Base-by-base conservation (phyloP, 23 red algal genomes). In the Gracilaria domingensis region DNA sequence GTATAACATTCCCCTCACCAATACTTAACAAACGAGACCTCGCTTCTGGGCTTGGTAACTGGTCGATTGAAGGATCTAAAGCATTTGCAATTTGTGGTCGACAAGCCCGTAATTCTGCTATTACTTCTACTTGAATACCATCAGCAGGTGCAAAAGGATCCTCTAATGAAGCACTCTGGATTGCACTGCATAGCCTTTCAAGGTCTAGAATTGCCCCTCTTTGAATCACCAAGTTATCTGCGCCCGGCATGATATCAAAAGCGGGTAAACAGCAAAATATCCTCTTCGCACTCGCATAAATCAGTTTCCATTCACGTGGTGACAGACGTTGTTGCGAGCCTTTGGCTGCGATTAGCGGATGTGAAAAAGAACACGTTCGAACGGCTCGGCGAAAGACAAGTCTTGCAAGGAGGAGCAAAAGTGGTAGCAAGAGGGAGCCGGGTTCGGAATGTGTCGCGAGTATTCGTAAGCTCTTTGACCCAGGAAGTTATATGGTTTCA, bases 41-140 rank as follows among this genome's bases (percentile, higher is more conserved):
- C 8, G 76, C 87, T 81, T 80, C 76, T 42, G 87, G 72, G 53
- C 50, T 90, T 61, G 87, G 87, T 39, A 74, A 75, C 58, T 71
- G 47, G 36, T 90, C 87, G 58, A 74, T 56, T 11, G 53, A 53
- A 34, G 75, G 87, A 67, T 80, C 71, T 12, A 90, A 39, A 16
- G 87, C 75, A 25, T 64, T 34, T 17, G 87, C 66, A 80, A 90
- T 47, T 62, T 80, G 70, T 8, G 87, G 13, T 38, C 87, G 73
- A 44, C 74, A 80, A 30, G 54, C 57, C 23, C 87, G 87, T 33
- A 90, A n/a, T 56, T 90, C 87, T 40, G 87, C 45, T 32, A 90
- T 33, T 26, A 75, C 87, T 32, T 69, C 50, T n/a, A 50, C 18
- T 20, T 90, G 87, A 26, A 74, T 51, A 25, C 32, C 62, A 28